Conservation (phyloP, 768 basidiomycete species). For the Leccinellum rugosiceps region DNA sequence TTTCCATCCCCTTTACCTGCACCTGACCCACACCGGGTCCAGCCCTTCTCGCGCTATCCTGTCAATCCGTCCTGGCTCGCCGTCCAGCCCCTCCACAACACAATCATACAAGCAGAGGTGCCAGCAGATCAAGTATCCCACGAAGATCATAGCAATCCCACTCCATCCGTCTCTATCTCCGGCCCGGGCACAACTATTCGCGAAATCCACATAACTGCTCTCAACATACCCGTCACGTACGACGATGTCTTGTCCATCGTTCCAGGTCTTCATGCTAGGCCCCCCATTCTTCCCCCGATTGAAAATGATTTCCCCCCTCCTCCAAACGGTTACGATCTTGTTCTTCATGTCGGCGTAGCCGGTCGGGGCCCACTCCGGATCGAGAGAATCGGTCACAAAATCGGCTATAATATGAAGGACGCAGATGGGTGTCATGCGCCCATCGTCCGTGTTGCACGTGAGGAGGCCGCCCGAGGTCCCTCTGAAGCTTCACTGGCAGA, state of each 20-base stretch:
- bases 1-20: slow-evolving; percentile 17
- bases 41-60: slow-evolving; percentile 56
- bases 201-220: slow-evolving; percentile 56
- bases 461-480: slow-evolving; percentile 19
- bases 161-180: background rate
- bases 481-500: slow-evolving; percentile 24
- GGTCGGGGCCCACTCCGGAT: slow-evolving; percentile 60
- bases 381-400: slow-evolving; percentile 64
- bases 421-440: slow-evolving; percentile 57
- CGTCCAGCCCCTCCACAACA: slow-evolving; percentile 59
- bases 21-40: slow-evolving; percentile 21
- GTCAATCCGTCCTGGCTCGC: slow-evolving; percentile 75
- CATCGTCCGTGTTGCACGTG: slow-evolving; percentile 28
- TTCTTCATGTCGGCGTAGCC: slow-evolving; percentile 69
- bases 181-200: slow-evolving; percentile 23
- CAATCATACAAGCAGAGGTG: slow-evolving; percentile 42
- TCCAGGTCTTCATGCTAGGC: slow-evolving; percentile 58
- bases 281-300: slow-evolving; percentile 46
- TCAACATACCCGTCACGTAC: slow-evolving; percentile 59
- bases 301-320: slow-evolving; percentile 39
- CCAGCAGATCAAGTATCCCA: slow-evolving; percentile 20
- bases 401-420: slow-evolving; percentile 69
- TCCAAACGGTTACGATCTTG: slow-evolving; percentile 58
- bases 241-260: slow-evolving; percentile 51
- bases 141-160: slow-evolving; percentile 14